Evolutionary conservation across 1,284 basidiomycete species (phyloP).

Genomic region (Moniliophthora roreri): DNA sequence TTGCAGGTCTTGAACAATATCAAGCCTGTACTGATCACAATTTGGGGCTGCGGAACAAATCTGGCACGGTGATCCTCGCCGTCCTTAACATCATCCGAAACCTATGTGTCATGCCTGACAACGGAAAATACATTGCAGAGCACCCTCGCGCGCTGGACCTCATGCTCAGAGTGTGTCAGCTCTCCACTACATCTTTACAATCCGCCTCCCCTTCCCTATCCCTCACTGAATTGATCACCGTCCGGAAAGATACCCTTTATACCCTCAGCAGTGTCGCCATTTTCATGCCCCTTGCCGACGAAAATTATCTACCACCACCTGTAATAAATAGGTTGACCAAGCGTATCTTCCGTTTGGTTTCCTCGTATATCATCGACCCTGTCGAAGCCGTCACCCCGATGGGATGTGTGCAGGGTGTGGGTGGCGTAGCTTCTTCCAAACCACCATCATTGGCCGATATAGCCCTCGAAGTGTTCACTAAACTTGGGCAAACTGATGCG

Average conservation of each 20-base stretch:
- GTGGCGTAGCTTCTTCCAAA: conserved; percentile 39
- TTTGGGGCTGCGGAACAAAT: conserved; percentile 57
- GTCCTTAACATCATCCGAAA: conserved; percentile 87
- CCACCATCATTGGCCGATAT: conserved; percentile 69
- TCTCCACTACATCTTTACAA: conserved; percentile 42
- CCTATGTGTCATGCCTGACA: conserved; percentile 75
- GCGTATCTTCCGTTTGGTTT: conserved; percentile 67
- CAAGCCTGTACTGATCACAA: conserved; percentile 49
- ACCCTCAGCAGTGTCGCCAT: conserved; percentile 70
- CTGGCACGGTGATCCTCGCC: conserved; percentile 69
- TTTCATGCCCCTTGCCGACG: conserved; percentile 46
- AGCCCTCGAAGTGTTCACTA: conserved; percentile 83
- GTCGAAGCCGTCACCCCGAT: conserved; percentile 64
- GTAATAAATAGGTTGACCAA: conserved; percentile 42
- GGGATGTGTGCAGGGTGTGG: conserved; percentile 52
- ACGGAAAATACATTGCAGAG: conserved; percentile 65
- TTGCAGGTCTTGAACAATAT: conserved; percentile 49
- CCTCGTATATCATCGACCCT: conserved; percentile 77
- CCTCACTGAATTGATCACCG: conserved; percentile 66
- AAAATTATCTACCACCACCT: conserved; percentile 31
- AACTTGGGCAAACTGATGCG: conserved; percentile 72
- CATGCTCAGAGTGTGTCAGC: conserved; percentile 64
- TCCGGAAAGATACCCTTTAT: conserved; percentile 79
- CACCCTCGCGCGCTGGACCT: conserved; percentile 67
- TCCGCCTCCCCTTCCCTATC: conserved; percentile 60